Evolutionary conservation across 106 monocot genomes (phyloP), one percentile per base, ranked within the genome.

Genomic region (Apostasia ramifera): DNA sequence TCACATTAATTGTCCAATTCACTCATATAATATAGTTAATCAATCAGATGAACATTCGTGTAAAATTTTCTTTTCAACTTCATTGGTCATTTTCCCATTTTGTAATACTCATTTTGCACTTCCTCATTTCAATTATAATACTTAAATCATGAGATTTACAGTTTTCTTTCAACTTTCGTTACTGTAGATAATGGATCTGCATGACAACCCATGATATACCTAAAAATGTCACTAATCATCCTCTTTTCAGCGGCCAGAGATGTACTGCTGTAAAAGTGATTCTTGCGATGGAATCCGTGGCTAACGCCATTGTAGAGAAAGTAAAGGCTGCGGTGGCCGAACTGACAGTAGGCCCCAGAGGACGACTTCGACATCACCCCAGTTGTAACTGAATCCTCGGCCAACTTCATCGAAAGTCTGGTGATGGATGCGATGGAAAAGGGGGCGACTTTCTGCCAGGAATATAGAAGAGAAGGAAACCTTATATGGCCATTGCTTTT

Each of bases 181-280:
- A 26, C 26, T 26, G 26, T 26, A 26, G 26, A 26, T 26, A 26
- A 26, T 26, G 26, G 26, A 26, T 26, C 26, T 26, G 26, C 26
- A 26, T 26, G 26, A 26, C 26, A 26, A 26, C 26, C 26, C 26
- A 0, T 26, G 26, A 26, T 26, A 26, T 26, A 26, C 26, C 26
- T 26, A 26, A 26, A 26, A 26, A 26, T 26, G 26, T 0, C 26
- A 26, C 26, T 26, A 26, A 26, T 26, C 26, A 26, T 50, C 50
- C 4, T 5, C 37, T 7, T 50, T 69, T 51, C 82, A 98, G 97
- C 78, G 97, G 97, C 13, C 97, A 98, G 60, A 90, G 97, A 72
- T 98, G 97, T 76, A 98, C 97, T 14, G 97, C 97, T 42, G 90
- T 98, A 39, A 98, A 98, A 74, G 92, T 93, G n/a, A 89, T 93